Percentiles rank a stretch among this genome's conserved stretches.
Evolutionary conservation across 495 filamentous ascomycete species (phyloP).

Genomic region (Halenospora varia): DNA sequence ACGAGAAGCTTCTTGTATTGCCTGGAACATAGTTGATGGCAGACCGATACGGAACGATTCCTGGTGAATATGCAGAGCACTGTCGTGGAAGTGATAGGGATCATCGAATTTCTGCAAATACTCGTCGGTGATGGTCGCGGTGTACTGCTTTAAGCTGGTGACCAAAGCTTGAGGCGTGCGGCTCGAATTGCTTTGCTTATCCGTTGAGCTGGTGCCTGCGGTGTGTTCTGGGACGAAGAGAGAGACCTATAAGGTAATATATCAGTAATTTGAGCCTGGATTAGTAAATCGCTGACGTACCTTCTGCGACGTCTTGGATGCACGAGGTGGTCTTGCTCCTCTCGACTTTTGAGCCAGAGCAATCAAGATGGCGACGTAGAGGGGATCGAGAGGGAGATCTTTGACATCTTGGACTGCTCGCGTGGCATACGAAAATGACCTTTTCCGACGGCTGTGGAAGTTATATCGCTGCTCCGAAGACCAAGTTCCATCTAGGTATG

Average conservation of each 20-base stretch:
- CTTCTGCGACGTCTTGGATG: neutral
- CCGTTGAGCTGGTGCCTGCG: neutral
- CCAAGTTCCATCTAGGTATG: neutral
- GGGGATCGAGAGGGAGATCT: neutral
- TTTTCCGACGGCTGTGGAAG: neutral
- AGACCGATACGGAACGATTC: neutral
- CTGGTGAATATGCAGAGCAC: neutral
- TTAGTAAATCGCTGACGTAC: neutral
- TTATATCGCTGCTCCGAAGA: neutral
- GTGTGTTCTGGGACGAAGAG: neutral
- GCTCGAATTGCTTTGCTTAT: neutral
- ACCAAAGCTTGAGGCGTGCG: too few species aligned
- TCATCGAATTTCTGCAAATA: slow-evolving; percentile 1
- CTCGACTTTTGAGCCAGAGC: slow-evolving; percentile 1
- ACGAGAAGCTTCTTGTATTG: neutral
- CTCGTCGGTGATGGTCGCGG: neutral
- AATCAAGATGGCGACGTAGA: neutral
- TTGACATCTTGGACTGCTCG: neutral
- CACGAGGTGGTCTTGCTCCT: neutral
- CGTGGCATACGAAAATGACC: neutral
- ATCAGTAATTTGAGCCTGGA: too few species aligned
- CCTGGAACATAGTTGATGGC: neutral
- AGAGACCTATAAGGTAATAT: neutral
- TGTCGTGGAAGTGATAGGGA: neutral
- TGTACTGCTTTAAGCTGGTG: neutral